Evolutionary conservation across 2,329 filamentous ascomycete species (phyloP).

Genomic region (Aureobasidium sp.): DNA sequence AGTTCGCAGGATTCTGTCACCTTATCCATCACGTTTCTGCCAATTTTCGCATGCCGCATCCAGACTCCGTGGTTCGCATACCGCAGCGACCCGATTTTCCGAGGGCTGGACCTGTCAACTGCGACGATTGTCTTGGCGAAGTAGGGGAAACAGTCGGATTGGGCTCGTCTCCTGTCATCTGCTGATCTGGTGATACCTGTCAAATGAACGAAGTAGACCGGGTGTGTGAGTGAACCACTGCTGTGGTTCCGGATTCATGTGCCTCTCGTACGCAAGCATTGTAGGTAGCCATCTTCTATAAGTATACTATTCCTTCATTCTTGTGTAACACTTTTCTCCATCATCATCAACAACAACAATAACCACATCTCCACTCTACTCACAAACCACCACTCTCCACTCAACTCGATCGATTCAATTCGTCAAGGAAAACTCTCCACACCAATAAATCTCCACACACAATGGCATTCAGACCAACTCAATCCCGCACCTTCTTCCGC

Average conservation of each 20-base stretch:
- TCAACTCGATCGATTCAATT: no score
- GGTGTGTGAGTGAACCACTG: neutral
- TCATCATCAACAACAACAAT: neutral
- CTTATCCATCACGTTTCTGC: neutral
- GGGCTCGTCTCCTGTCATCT: neutral
- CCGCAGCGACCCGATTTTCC: neutral
- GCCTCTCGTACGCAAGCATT: neutral
- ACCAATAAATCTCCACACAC: neutral
- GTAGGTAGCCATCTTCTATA: neutral
- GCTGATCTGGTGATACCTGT: constrained; percentile 5
- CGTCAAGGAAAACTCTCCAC: neutral
- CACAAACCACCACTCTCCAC: neutral
- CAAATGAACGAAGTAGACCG: neutral
- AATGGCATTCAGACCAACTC: constrained; percentile 16
- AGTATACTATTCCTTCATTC: neutral
- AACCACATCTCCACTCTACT: neutral
- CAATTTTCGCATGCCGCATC: neutral
- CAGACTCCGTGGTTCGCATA: neutral
- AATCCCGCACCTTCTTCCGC: constrained; percentile 14
- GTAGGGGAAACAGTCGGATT: neutral
- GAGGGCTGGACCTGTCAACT: neutral
- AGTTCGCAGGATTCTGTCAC: constrained; percentile 1
- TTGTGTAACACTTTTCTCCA: neutral
- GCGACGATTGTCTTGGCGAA: neutral
- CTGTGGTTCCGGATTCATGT: neutral